Conservation (phyloP, 805 yeast genomes). For the Cyberlindnera maritima region DNA sequence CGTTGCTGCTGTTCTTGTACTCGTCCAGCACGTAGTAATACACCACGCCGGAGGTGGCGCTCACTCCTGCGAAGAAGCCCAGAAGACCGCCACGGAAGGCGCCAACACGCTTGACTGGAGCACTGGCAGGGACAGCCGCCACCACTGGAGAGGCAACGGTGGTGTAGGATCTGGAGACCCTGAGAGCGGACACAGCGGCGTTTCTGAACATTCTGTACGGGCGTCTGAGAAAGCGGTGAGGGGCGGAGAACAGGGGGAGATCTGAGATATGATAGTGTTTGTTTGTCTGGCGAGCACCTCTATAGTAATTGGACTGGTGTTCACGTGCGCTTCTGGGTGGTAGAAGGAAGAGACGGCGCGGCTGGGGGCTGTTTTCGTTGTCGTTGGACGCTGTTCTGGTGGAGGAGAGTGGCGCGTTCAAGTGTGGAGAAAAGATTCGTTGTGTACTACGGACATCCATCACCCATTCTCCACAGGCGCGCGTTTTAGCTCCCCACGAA, state of each 20-base stretch:
- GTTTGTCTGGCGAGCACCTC: too few relatives aligned
- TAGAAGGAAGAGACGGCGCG: too few relatives aligned
- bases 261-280: too few relatives aligned
- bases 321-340: too few relatives aligned
- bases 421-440: slow-evolving; percentile 1
- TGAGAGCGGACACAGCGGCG: not conserved
- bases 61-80: slow-evolving; percentile 78
- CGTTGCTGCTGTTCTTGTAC: slow-evolving; percentile 69
- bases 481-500: too few relatives aligned
- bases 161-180: slow-evolving; percentile 6
- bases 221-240: not conserved
- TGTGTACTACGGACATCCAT: not conserved
- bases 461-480: not conserved
- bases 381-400: too few relatives aligned
- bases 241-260: too few relatives aligned
- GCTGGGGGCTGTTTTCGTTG: too few relatives aligned
- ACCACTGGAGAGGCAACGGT: slow-evolving; percentile 7
- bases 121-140: not conserved
- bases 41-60: slow-evolving; percentile 70
- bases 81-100: slow-evolving; percentile 51
- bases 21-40: slow-evolving; percentile 78
- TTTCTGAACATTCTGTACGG: slow-evolving; percentile 7
- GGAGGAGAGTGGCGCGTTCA: not conserved
- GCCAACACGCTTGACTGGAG: slow-evolving; percentile 31
- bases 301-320: too few relatives aligned